Percentiles rank a stretch among this genome's conserved stretches.
Evolutionary conservation across 2,329 filamentous ascomycete genomes (phyloP).

Genomic region (Triangularia setosa): DNA sequence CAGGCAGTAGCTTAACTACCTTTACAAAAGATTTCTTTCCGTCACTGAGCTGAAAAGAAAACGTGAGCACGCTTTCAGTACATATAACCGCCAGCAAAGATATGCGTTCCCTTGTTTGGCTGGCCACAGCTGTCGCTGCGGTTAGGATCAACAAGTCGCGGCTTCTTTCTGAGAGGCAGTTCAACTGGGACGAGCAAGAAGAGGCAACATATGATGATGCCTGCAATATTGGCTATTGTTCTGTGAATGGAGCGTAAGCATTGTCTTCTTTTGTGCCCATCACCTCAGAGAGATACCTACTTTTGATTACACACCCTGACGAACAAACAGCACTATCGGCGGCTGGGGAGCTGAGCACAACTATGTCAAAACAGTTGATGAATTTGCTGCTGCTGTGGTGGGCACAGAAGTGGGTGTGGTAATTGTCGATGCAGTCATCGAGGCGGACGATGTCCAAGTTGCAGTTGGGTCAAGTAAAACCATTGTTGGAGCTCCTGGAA

Average conservation of each 20-base stretch:
- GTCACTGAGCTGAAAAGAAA: neutral
- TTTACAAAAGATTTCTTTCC: neutral
- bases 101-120: neutral
- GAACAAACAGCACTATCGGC: slow-evolving; percentile 11
- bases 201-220: slow-evolving; percentile 15
- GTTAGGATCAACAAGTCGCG: neutral
- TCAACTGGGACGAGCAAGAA: neutral
- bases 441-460: slow-evolving; percentile 32
- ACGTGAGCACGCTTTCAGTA: no score
- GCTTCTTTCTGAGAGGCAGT: neutral
- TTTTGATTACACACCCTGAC: neutral
- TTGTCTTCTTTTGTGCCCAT: neutral
- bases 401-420: slow-evolving; percentile 43
- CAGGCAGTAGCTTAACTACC: neutral
- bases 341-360: slow-evolving; percentile 28
- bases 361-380: slow-evolving; percentile 47
- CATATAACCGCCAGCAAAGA: no score
- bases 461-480: slow-evolving; percentile 45
- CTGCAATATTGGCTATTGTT: slow-evolving; percentile 17
- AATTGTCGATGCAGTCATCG: slow-evolving; percentile 42
- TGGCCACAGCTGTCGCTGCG: neutral
- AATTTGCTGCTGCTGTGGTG: slow-evolving; percentile 44
- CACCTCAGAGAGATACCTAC: neutral
- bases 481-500: slow-evolving; percentile 40
- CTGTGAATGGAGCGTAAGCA: slow-evolving; percentile 14